Conservation (phyloP, 169 alveolate genomes). For the Plasmodium vivax region DNA sequence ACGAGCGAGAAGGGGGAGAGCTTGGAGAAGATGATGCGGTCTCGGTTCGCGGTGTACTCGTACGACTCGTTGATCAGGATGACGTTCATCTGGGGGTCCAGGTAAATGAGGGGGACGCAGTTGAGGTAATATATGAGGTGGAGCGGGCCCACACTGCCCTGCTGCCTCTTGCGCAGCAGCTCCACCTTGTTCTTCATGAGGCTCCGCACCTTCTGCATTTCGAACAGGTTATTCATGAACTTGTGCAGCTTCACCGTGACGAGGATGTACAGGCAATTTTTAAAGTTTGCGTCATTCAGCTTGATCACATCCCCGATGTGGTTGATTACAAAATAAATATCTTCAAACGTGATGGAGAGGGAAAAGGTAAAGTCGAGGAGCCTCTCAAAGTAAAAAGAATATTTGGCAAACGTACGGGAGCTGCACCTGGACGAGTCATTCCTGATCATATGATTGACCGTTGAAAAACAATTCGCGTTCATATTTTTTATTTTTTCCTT, state of each 20-base stretch:
- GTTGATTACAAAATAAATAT: conserved; percentile 27
- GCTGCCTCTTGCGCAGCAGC: background rate
- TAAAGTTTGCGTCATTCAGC: conserved; percentile 21
- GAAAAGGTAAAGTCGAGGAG: conserved; percentile 56
- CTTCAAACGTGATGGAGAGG: conserved; percentile 30
- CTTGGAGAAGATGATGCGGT: conserved; percentile 49
- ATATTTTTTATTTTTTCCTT: conserved; percentile 36
- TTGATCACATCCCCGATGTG: conserved; percentile 56
- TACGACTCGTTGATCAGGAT: conserved; percentile 54
- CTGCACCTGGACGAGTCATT: background rate
- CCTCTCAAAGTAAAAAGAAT: conserved; percentile 64
- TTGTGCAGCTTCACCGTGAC: conserved; percentile 53
- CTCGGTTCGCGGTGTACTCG: conserved; percentile 36
- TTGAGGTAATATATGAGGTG: conserved; percentile 35
- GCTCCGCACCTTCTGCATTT: conserved; percentile 35
- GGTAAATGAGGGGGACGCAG: conserved; percentile 46
- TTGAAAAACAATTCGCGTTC: conserved; percentile 45
- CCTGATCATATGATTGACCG: conserved; percentile 44
- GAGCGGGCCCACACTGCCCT: background rate
- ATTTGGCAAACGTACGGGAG: conserved; percentile 39
- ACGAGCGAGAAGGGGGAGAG: conserved; percentile 60
- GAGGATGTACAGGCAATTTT: conserved; percentile 33
- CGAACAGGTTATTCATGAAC: conserved; percentile 52
- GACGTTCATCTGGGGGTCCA: conserved; percentile 72
- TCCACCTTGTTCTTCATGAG: conserved; percentile 22